phyloP scores from a whole-genome alignment of 192 early-diverging fungal genomes.

The Linderina pennispora region DNA sequence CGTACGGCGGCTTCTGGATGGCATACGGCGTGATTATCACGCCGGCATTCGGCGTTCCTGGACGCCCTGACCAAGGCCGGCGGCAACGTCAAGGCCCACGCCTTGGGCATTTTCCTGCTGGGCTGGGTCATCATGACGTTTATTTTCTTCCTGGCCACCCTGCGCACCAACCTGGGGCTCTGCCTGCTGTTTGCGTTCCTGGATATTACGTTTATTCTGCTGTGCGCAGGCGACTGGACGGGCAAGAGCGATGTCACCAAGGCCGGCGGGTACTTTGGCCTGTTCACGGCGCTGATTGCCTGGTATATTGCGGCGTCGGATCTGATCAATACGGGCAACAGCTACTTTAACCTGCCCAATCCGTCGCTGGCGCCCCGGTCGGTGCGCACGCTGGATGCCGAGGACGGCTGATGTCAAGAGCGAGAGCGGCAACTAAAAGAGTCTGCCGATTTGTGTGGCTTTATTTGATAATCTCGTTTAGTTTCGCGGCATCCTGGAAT shows the following conservation, averaged over 20 bases:
- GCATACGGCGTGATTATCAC: slow-evolving; percentile 54
- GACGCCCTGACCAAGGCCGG: slow-evolving; percentile 28
- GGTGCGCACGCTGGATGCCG: background rate
- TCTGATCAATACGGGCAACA: slow-evolving; percentile 50
- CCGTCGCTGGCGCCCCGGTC: slow-evolving; percentile 30
- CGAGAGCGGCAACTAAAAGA: slow-evolving; percentile 11
- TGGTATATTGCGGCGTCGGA: slow-evolving; percentile 69
- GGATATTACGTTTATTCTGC: slow-evolving; percentile 62
- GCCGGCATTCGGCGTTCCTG: slow-evolving; percentile 51
- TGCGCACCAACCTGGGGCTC: slow-evolving; percentile 57
- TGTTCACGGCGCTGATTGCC: slow-evolving; percentile 66
- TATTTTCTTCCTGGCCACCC: slow-evolving; percentile 59
- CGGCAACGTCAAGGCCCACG: slow-evolving; percentile 29
- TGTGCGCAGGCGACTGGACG: slow-evolving; percentile 57
- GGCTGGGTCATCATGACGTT: slow-evolving; percentile 65
- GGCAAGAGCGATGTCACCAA: slow-evolving; percentile 38
- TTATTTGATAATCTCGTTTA: background rate
- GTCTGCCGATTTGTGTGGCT: background rate
- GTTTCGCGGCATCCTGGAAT: too few relatives aligned
- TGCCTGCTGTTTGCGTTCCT: slow-evolving; percentile 61
- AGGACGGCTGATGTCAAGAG: slow-evolving; percentile 25
- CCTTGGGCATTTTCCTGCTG: slow-evolving; percentile 60
- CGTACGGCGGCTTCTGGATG: slow-evolving; percentile 66
- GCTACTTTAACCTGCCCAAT: slow-evolving; percentile 54
- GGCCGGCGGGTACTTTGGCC: slow-evolving; percentile 66